phyloP scores from a whole-genome alignment of 2,329 filamentous ascomycete species.

The Corynespora cassiicola region DNA sequence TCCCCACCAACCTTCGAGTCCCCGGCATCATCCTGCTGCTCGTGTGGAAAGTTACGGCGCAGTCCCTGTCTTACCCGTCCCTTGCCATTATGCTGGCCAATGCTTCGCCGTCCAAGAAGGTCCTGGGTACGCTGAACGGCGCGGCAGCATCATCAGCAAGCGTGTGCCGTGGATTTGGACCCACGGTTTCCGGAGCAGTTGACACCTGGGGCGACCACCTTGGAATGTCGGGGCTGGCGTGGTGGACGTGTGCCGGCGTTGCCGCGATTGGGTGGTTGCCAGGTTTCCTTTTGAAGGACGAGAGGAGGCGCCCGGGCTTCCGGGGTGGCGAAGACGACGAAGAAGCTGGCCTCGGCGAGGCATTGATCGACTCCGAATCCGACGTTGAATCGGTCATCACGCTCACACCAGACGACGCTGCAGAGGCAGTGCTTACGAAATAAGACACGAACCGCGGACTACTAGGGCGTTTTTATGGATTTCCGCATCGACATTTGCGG shows the following conservation, averaged over 20 bases:
- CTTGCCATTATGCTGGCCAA: constrained; percentile 90
- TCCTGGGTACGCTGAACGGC: constrained; percentile 91
- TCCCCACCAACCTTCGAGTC: constrained; percentile 75
- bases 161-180: constrained; percentile 85
- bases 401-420: constrained; percentile 36
- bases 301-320: constrained; percentile 46
- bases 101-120: constrained; percentile 80
- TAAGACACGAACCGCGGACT: constrained; percentile 25
- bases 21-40: constrained; percentile 78
- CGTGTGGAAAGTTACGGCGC: constrained; percentile 91
- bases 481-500: too few species aligned
- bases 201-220: constrained; percentile 80
- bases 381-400: constrained; percentile 42
- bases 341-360: constrained; percentile 31
- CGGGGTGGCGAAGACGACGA: constrained; percentile 35
- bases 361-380: constrained; percentile 25
- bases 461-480: constrained; percentile 21
- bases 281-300: constrained; percentile 70
- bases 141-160: constrained; percentile 91
- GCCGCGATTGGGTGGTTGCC: constrained; percentile 68
- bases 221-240: constrained; percentile 86
- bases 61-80: constrained; percentile 89
- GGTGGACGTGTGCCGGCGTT: constrained; percentile 87
- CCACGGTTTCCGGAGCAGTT: constrained; percentile 83
- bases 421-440: constrained; percentile 37